Conservation (phyloP, 192 early-diverging fungal genomes). For the Linnemannia zychae region DNA sequence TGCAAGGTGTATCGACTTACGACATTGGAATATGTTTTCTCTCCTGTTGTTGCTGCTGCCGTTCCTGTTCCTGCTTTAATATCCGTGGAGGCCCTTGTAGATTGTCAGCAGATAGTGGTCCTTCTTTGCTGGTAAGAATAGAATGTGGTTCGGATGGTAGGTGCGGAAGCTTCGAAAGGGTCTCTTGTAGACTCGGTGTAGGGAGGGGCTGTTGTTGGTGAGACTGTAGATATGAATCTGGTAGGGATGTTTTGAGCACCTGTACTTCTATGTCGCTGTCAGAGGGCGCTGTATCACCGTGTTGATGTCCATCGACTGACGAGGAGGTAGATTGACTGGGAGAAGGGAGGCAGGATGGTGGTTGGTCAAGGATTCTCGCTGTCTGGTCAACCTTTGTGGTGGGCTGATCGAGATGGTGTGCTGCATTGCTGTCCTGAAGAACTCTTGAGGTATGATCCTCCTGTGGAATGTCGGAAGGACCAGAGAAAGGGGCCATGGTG, state of each 20-base stretch:
- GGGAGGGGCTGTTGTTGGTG: not conserved
- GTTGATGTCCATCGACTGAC: not conserved
- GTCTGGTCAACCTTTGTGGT: not conserved
- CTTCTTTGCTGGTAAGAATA: not conserved
- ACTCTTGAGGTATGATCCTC: not conserved
- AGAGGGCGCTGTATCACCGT: not conserved
- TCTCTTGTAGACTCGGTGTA: not conserved
- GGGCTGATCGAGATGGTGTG: not conserved
- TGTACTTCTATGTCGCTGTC: not conserved
- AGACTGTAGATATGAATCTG: too few relatives aligned
- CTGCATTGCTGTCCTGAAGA: not conserved
- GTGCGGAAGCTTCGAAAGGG: not conserved
- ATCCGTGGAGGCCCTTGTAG: not conserved
- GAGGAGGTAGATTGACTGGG: not conserved
- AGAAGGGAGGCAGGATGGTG: not conserved
- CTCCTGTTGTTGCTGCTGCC: not conserved
- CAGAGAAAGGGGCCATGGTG: not conserved
- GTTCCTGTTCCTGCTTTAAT: not conserved
- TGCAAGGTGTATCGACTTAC: conserved; percentile 17
- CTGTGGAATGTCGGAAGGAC: not conserved
- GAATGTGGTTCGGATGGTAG: not conserved
- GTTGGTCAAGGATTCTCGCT: not conserved
- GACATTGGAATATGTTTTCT: conserved; percentile 5
- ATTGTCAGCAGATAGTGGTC: not conserved
- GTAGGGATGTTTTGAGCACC: not conserved